Base-by-base conservation (phyloP, 2,329 filamentous ascomycete species). In the Scytalidium lignicola region DNA sequence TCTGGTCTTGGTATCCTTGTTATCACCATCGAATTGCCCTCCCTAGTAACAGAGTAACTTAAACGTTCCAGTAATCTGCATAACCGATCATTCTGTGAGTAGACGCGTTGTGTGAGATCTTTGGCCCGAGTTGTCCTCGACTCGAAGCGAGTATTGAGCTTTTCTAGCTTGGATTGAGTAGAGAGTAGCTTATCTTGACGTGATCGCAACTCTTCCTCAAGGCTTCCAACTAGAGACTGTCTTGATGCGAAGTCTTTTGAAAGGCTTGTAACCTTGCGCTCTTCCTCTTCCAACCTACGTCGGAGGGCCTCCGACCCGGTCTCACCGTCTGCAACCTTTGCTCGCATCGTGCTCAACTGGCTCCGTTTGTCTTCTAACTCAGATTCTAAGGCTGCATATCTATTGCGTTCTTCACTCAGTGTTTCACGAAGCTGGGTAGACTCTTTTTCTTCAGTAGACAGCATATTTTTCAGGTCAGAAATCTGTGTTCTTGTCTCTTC, bases 41-140 rank as follows among this genome's bases (percentile, higher is more conserved):
- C 83, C 28, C 89, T 83, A 2, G 82, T 82, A 15, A 97, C 79
- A 0, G 86, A 83, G 63, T 93, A 96, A 12, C 92, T 92, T 3
- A 97, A 76, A 23, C 90, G 82, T 63, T 97, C 91, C 1, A 99
- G 75, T 43, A 99, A 80, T 46, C 86, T 83, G 51, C 81, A 80
- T n/a, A 96, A 74, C 20, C 89, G 85, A 58, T 95, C 88, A 54
- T 93, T 91, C 53, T 96, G 88, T 1, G 82, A 78, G 64, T 89
- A 95, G 3, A 96, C 74, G 49, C 85, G 82, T 60, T 90, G 86
- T 1, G 90, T 95, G 12, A 97, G 73, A 55, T 96, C 89, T 64
- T 88, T 90, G 4, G 89, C 85, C 54, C 84, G 85, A 46, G 76
- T 73, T 39, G 86, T 85, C 42, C 90, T 86, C 42, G 80, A 76